Conservation (phyloP, 305 asterid species). For the Solanum hybrid region DNA sequence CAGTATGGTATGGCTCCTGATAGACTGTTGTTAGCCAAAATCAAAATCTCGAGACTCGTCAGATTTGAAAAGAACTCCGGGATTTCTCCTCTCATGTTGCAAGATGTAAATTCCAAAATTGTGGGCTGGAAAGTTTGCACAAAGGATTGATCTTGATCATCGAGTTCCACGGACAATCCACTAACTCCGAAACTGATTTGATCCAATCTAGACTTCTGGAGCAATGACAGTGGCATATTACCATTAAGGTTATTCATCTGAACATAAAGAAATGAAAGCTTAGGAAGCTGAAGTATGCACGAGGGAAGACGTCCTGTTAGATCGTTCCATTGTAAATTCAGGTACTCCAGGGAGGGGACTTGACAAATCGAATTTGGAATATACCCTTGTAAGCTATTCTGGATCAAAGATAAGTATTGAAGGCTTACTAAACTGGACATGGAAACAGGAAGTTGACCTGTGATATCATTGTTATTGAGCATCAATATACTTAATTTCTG, state of each 20-base stretch:
- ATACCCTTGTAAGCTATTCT: background rate
- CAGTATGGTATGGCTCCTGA: conserved; percentile 9
- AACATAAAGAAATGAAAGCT: background rate
- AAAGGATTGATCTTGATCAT: background rate
- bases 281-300: conserved; percentile 8
- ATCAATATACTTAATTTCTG: background rate
- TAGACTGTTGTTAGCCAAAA: conserved; percentile 2
- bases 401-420: background rate
- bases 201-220: background rate
- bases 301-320: conserved; percentile 1
- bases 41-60: background rate
- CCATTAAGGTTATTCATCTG: background rate
- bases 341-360: background rate
- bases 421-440: conserved; percentile 3
- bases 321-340: background rate
- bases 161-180: background rate
- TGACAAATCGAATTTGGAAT: conserved; percentile 7
- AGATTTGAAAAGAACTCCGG: background rate
- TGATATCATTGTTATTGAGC: background rate
- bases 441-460: conserved; percentile 4
- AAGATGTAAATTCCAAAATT: background rate
- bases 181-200: background rate
- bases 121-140: background rate
- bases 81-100: conserved; percentile 6
- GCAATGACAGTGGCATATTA: background rate